Base-by-base conservation (phyloP, 257 asterid genomes). In the Fraxinus excelsior region DNA sequence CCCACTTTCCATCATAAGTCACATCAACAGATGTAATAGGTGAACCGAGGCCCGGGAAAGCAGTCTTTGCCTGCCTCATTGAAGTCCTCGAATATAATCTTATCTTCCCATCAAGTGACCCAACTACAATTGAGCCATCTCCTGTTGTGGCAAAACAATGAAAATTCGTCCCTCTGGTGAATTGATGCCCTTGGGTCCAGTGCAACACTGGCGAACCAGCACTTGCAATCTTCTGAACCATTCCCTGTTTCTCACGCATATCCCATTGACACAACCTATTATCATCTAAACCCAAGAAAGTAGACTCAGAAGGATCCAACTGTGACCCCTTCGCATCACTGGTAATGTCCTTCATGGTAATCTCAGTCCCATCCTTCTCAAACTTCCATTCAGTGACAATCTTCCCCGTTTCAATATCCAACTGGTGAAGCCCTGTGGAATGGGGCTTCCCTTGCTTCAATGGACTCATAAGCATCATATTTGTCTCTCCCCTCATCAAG, bases 1-100 rank as follows among this genome's bases (percentile, higher is more conserved):
- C 92, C 99, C 99, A 96, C 88, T 96, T 93, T 68, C 99, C 99
- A 81, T 93, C 98, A 78, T 93, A 93, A 1, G 98, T 91, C 67
- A 93, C 99, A 76, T 96, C 99, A 34, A 96, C 98, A 25, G 96
- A 89, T 35, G 97, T 93, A 73, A 96, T 91, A 5, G 97, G 95
- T 1, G 97, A 93, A 71, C 99, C 99, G 75, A 96, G 97, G 10
- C 98, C 99, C 0, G 99, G 99, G 84, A 96, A 96, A 28, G 97
- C 98, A 75, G 99, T 93, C 76, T 96, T 96, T 2, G 99, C 98
- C 88, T 84, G 91, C 87, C 98, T 89, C 99, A 93, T 96, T 0
- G 99, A 93, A 79, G 97, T 91, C 83, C 86, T 96, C 13, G 98
- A 96, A 80, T 96, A 96, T 78, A 93, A 83, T 29, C 99, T 94